Percentiles rank a stretch among this genome's conserved stretches.
Evolutionary conservation across 2,329 filamentous ascomycete species (phyloP).

Genomic region (Hypoxylon rubiginosum): DNA sequence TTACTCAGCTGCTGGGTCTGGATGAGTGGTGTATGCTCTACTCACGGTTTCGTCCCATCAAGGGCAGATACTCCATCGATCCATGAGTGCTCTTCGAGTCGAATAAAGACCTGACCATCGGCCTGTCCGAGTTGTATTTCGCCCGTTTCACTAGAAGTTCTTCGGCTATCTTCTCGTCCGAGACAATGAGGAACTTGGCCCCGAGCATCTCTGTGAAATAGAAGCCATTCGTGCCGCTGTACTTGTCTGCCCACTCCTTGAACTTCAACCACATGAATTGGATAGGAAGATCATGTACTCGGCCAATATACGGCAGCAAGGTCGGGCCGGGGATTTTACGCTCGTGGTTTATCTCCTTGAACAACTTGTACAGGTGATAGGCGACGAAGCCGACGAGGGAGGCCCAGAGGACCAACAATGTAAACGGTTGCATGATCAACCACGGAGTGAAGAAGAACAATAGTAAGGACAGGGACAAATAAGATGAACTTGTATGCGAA

Average conservation of each 20-base stretch:
- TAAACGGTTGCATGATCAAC: slow-evolving; percentile 49
- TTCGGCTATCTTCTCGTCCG: slow-evolving; percentile 66
- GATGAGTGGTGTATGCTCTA: slow-evolving; percentile 5
- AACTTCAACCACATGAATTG: slow-evolving; percentile 68
- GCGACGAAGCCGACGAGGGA: slow-evolving; percentile 42
- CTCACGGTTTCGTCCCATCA: slow-evolving; percentile 69
- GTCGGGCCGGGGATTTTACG: slow-evolving; percentile 51
- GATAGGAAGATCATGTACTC: slow-evolving; percentile 62
- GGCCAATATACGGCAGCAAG: slow-evolving; percentile 53
- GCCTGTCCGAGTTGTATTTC: slow-evolving; percentile 65
- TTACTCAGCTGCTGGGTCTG: slow-evolving; percentile 9
- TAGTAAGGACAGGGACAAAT: not conserved
- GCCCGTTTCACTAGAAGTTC: slow-evolving; percentile 66
- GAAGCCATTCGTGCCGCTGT: slow-evolving; percentile 51
- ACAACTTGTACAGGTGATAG: slow-evolving; percentile 48
- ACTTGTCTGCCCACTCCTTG: slow-evolving; percentile 54
- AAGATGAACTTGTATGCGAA: slow-evolving; percentile 6
- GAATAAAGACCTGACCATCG: slow-evolving; percentile 62
- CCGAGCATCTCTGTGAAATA: slow-evolving; percentile 55
- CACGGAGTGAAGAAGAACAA: slow-evolving; percentile 6
- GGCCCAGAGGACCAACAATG: slow-evolving; percentile 40
- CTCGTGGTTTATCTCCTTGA: slow-evolving; percentile 51
- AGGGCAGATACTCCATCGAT: slow-evolving; percentile 68
- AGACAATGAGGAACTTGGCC: slow-evolving; percentile 58
- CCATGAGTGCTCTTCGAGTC: slow-evolving; percentile 68